Evolutionary conservation across 2,329 filamentous ascomycete genomes (phyloP).

Genomic region (Teratosphaeria gauchensis): DNA sequence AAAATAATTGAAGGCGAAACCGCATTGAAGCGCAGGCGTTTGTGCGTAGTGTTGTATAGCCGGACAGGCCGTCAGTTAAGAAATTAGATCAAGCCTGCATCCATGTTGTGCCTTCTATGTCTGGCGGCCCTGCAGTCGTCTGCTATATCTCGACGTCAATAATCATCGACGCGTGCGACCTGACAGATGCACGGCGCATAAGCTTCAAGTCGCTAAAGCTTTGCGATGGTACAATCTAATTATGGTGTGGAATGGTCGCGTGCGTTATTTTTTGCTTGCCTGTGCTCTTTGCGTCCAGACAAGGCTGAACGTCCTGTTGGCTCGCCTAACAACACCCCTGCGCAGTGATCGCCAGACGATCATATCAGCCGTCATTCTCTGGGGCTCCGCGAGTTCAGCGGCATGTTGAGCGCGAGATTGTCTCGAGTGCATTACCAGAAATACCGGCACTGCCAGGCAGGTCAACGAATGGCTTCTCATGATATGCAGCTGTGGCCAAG

Average conservation of each 20-base stretch:
- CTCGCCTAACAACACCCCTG: not conserved
- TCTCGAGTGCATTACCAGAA: not conserved
- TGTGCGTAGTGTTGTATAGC: not conserved
- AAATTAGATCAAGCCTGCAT: too few relatives aligned
- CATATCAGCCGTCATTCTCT: not conserved
- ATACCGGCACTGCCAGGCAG: not conserved
- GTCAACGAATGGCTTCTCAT: not conserved
- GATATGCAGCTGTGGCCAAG: not conserved
- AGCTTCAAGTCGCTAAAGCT: not conserved
- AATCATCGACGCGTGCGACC: too few relatives aligned
- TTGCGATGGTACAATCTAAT: not conserved
- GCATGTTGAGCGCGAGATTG: not conserved
- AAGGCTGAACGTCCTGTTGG: not conserved
- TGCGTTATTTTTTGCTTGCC: not conserved
- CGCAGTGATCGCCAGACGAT: not conserved
- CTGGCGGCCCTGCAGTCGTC: too few relatives aligned
- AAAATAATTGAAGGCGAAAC: not conserved
- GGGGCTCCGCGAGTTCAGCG: not conserved
- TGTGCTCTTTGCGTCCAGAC: not conserved
- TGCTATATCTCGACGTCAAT: too few relatives aligned
- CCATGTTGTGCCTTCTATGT: too few relatives aligned
- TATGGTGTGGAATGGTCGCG: not conserved
- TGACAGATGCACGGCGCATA: not conserved
- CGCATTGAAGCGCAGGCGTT: not conserved
- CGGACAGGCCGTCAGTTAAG: not conserved